Conservation (phyloP, 1,139 yeast genomes). For the Scheffersomyces illinoinensis region DNA sequence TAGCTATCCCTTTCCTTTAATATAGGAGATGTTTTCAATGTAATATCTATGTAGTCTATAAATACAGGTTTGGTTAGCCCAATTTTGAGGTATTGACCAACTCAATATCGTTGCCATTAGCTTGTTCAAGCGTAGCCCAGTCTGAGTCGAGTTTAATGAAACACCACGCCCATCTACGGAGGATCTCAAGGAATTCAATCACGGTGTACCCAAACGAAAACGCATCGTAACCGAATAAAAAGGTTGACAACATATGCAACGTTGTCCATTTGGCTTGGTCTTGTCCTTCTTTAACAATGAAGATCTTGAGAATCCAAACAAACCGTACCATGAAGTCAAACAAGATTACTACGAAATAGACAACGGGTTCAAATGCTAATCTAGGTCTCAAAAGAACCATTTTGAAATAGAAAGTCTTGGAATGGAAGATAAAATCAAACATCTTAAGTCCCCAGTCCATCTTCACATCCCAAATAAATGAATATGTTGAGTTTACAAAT, state of each 20-base stretch:
- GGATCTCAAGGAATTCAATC: constrained; percentile 70
- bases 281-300: constrained; percentile 28
- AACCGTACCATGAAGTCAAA: constrained; percentile 68
- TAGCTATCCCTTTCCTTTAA: neutral
- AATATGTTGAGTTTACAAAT: constrained; percentile 68
- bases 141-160: constrained; percentile 82
- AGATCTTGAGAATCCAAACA: constrained; percentile 69
- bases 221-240: constrained; percentile 45
- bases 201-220: constrained; percentile 61
- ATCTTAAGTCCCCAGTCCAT: constrained; percentile 87
- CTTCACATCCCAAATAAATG: constrained; percentile 84
- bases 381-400: constrained; percentile 21
- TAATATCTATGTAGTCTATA: neutral
- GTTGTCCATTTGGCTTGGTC: constrained; percentile 10
- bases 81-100: constrained; percentile 6
- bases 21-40: neutral
- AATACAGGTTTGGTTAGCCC: neutral
- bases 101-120: constrained; percentile 17
- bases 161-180: constrained; percentile 89
- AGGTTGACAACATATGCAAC: constrained; percentile 18
- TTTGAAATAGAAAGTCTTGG: constrained; percentile 2
- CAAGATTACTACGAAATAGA: constrained; percentile 53
- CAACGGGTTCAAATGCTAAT: constrained; percentile 27
- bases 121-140: constrained; percentile 40
- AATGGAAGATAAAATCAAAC: constrained; percentile 32